These are phyloP conservation scores for Kazachstania viticola DNA, from an alignment of 805 yeast species.

Conservation along the genomic window DNA sequence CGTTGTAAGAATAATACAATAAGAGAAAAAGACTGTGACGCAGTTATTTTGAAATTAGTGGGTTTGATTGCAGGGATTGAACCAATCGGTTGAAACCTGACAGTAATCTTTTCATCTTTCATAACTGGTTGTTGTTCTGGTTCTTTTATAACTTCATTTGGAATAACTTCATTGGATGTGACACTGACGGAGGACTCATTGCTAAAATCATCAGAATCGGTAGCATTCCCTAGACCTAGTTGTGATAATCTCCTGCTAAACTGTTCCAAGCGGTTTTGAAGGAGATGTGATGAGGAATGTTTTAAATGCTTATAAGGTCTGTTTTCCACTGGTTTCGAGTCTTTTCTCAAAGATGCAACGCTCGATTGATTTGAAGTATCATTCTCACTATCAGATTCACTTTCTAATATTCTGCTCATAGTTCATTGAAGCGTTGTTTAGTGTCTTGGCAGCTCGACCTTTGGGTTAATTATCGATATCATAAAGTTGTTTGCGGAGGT, in stretches of 20 bases:
- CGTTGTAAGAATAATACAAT: conserved; percentile 14
- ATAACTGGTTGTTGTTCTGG: not conserved
- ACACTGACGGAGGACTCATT: conserved; percentile 4
- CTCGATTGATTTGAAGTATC: conserved; percentile 9
- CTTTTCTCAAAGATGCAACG: not conserved
- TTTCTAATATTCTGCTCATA: conserved; percentile 24
- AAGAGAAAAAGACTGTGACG: conserved; percentile 20
- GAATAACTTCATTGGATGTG: not conserved
- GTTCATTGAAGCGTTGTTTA: too few relatives aligned
- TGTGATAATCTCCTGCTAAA: conserved; percentile 17
- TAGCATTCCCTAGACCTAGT: conserved; percentile 16
- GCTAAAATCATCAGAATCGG: conserved; percentile 6
- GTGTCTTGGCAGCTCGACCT: too few relatives aligned
- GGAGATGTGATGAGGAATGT: too few relatives aligned
- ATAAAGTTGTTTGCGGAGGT: too few relatives aligned
- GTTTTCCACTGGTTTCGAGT: too few relatives aligned
- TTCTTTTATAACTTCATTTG: not conserved
- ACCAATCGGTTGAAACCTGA: conserved; percentile 25
- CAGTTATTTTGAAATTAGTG: conserved; percentile 18
- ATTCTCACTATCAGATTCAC: conserved; percentile 19
- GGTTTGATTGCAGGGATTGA: conserved; percentile 19
- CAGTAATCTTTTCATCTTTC: conserved; percentile 10
- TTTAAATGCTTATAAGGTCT: too few relatives aligned
- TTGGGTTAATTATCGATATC: too few relatives aligned
- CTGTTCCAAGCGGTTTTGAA: conserved; percentile 16